Evolutionary conservation across 768 basidiomycete genomes (phyloP), one percentile per base, ranked within the genome.

Genomic region (Termitomyces sp.): DNA sequence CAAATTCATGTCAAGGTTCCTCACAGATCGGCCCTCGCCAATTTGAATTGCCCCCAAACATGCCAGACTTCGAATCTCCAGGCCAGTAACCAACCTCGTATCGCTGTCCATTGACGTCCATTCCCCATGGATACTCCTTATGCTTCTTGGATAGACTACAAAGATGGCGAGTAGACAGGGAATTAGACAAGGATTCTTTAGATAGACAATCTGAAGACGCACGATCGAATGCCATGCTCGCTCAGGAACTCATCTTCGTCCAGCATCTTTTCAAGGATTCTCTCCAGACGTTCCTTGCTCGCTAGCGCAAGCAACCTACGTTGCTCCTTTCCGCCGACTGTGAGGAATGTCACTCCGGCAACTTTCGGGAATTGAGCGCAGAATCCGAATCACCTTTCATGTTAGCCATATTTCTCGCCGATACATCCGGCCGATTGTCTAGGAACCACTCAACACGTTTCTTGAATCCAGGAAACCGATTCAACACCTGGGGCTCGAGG

Each of bases 361-460:
- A 30, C 15, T 56, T 46, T 35, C 24, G 24, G 43, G 40, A 48
- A 45, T 45, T 30, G 35, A 15, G 24, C 24, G 3, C 19, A 49
- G 12, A 28, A 21, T 21, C 11, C 1, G 7, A 21, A 68, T 45
- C 58, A 90, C 90, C 84, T 71, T 87, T 88, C 83, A 98, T 95
- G 70, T 96, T 97, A 5, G 97, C 95, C 79, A 98, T 93, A 70
- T 97, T 99, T 61, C 97, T 78, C 48, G 79, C 80, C 12, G 93
- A 88, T 41, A 98, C 82, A 54, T 86, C 90, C 0, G 87, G 85
- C n/a, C 95, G 75, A 70, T 98, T 90, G 64, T 97, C 85, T 51
- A 98, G 83, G 74, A 98, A 99, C 97, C 97, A 98, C 57, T 99
- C 93, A 83, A 99, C 83, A 38, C 97, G 83, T 73, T 98, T 98